Evolutionary conservation across 164 flowering plant species (phyloP).

Genomic region (Amborella trichopoda): DNA sequence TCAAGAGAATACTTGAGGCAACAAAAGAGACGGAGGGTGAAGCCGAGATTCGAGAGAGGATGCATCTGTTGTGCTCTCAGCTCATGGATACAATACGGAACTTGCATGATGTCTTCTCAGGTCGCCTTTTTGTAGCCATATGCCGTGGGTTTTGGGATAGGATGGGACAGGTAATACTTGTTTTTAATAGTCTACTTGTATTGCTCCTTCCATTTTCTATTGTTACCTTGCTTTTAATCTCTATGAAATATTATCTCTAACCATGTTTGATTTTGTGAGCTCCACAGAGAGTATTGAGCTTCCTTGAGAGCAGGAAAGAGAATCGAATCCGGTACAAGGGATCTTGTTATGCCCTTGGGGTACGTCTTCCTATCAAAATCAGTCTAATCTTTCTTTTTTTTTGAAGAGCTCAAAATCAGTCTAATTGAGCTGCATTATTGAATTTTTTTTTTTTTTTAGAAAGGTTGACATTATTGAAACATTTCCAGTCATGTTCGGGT

Average conservation of each 20-base stretch:
- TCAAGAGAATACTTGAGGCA: constrained; percentile 78
- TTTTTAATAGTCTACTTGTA: background rate
- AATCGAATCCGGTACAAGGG: constrained; percentile 47
- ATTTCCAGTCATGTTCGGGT: no score
- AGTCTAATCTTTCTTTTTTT: no score
- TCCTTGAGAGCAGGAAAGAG: constrained; percentile 38
- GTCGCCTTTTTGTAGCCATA: constrained; percentile 53
- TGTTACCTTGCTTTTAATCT: constrained; percentile 11
- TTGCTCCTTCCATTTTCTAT: background rate
- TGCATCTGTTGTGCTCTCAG: constrained; percentile 57
- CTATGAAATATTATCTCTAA: constrained; percentile 16
- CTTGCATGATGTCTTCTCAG: constrained; percentile 67
- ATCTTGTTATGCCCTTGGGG: constrained; percentile 42
- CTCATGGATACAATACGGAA: constrained; percentile 58
- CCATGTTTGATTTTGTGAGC: background rate
- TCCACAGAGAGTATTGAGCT: constrained; percentile 40
- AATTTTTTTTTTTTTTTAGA: no score
- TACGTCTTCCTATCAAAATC: constrained; percentile 15
- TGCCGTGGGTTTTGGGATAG: constrained; percentile 90
- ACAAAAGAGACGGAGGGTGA: constrained; percentile 81
- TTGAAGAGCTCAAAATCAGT: no score
- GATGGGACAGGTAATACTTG: constrained; percentile 71
- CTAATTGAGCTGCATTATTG: no score
- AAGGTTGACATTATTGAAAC: no score
- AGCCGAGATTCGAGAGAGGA: constrained; percentile 77